Evolutionary conservation across 2,329 filamentous ascomycete genomes (phyloP).

Genomic region (Alternaria panax): DNA sequence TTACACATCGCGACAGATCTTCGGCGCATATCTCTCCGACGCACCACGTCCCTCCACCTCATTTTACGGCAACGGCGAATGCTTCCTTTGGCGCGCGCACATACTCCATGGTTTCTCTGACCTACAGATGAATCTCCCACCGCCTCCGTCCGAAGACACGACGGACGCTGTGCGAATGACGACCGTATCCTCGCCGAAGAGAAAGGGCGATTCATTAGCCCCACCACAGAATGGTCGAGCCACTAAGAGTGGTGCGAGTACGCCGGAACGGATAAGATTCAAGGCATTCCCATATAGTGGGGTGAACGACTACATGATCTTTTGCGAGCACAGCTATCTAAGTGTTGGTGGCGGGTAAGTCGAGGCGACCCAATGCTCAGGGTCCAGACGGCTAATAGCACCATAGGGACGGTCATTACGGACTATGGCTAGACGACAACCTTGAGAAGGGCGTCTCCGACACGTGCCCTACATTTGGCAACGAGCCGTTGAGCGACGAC

Average conservation of each 20-base stretch:
- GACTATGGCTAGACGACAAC: slow-evolving; percentile 88
- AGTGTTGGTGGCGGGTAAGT: slow-evolving; percentile 80
- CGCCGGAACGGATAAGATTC: slow-evolving; percentile 83
- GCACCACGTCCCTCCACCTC: slow-evolving; percentile 79
- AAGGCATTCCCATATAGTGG: slow-evolving; percentile 97
- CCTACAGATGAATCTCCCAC: slow-evolving; percentile 65
- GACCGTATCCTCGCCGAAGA: slow-evolving; percentile 55
- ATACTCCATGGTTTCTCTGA: slow-evolving; percentile 63
- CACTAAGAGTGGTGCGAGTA: slow-evolving; percentile 58
- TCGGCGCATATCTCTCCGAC: slow-evolving; percentile 94
- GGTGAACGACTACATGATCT: slow-evolving; percentile 95
- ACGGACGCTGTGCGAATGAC: slow-evolving; percentile 68
- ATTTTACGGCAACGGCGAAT: slow-evolving; percentile 96
- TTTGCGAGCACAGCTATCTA: slow-evolving; percentile 85
- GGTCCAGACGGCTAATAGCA: slow-evolving; percentile 7
- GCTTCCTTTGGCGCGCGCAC: slow-evolving; percentile 86
- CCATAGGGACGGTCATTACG: slow-evolving; percentile 79
- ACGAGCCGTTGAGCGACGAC: slow-evolving; percentile 91
- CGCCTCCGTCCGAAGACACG: slow-evolving; percentile 72
- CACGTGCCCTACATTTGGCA: slow-evolving; percentile 89
- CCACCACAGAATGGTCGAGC: slow-evolving; percentile 26
- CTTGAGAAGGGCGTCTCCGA: slow-evolving; percentile 85
- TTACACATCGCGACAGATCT: slow-evolving; percentile 60
- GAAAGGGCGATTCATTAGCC: slow-evolving; percentile 34
- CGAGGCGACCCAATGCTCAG: neutral